Base-by-base conservation (phyloP, 148 eudicot genomes). In the Rheum nobile region DNA sequence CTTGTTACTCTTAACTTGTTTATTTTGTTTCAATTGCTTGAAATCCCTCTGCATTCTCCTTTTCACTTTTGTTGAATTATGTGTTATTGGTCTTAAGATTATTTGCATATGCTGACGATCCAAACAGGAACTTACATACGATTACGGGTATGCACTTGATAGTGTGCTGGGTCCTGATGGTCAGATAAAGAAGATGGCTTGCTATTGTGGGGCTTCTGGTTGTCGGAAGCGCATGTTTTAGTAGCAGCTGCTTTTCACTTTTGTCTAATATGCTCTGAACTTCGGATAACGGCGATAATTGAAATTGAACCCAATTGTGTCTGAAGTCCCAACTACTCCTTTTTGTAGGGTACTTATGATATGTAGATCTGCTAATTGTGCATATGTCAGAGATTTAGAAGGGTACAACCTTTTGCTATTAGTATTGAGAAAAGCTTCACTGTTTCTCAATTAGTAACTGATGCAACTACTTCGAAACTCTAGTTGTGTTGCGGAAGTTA, bases 111-210 rank as follows among this genome's bases (percentile, higher is more conserved):
- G 16, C 17, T 63, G n/a, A n/a, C n/a, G n/a, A n/a, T 63, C 17
- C 26, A 16, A 24, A 42, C 77, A 86, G 89, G 87, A 86, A 31
- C 83, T 86, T 38, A 78, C 86, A 1, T 86, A 82, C 39, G 87
- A 86, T 31, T 84, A 84, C 14, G 85, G 87, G 6, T 84, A 82
- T 67, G 77, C 82, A 3, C 82, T 80, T 11, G 80, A 84, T 65
- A 80, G 89, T 22, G 87, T 84, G 13, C 47, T 73, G 21, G 87
- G 84, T 54, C 74, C 84, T 10, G 89, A 86, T 77, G 87, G 89
- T 8, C 79, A 78, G 77, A 68, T 80, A 13, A 82, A 75, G 74
- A 70, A 80, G 75, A 78, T 79, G 85, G 19, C 83, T 55, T 86
- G 87, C 75, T 77, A 80, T 38, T 84, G 85, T 67, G 86, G 89